phyloP scores from a whole-genome alignment of 176 grass and related monocot genomes.

The Olyra latifolia region DNA sequence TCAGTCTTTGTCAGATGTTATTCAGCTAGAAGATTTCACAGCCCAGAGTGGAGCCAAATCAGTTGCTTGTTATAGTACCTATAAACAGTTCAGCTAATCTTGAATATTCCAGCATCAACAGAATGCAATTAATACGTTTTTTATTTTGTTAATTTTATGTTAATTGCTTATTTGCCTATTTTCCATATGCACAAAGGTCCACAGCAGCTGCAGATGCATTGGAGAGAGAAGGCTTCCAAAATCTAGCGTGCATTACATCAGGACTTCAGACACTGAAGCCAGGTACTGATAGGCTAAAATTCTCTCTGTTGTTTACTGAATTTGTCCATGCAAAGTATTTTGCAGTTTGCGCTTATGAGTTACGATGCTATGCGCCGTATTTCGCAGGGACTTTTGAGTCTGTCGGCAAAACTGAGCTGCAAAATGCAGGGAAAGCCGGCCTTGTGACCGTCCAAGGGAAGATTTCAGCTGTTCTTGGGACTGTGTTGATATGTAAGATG shows the following conservation, averaged over 20 bases:
- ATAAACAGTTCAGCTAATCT: not conserved
- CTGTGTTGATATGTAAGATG: conserved; percentile 80
- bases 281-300: conserved; percentile 39
- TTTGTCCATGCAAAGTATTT: not conserved
- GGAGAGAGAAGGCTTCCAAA: conserved; percentile 82
- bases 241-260: conserved; percentile 73
- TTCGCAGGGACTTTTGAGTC: conserved; percentile 70
- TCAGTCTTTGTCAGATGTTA: not conserved
- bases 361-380: not conserved
- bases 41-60: not conserved
- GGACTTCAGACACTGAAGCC: conserved; percentile 88
- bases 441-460: conserved; percentile 87
- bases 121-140: not conserved
- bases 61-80: not conserved
- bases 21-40: not conserved
- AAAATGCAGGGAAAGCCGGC: conserved; percentile 87
- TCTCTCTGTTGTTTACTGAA: not conserved
- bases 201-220: conserved; percentile 67
- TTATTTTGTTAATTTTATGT: not conserved
- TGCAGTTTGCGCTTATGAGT: not conserved
- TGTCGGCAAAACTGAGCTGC: conserved; percentile 61
- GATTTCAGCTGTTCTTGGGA: conserved; percentile 81
- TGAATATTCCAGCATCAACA: not conserved
- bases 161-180: not conserved
- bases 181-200: conserved; percentile 56